Percentiles rank a stretch among this genome's conserved stretches.
These are phyloP conservation scores for Amanita fuliginea DNA, from an alignment of 768 basidiomycete genomes.

Conservation along the genomic window DNA sequence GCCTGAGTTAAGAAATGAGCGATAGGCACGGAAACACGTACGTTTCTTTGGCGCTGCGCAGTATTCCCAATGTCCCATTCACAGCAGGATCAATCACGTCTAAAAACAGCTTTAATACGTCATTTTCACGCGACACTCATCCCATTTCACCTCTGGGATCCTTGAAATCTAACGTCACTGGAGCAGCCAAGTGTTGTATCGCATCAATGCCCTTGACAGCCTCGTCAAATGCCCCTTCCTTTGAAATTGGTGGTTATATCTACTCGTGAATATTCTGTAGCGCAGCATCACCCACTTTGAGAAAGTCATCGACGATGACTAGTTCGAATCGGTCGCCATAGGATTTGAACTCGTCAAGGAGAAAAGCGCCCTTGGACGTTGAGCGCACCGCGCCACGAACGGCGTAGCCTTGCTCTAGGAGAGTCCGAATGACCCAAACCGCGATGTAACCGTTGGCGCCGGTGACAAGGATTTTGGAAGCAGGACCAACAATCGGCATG, in stretches of 20 bases:
- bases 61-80: conserved; percentile 52
- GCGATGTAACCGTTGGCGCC: conserved; percentile 35
- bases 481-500: conserved; percentile 21
- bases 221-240: conserved; percentile 69
- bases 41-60: conserved; percentile 48
- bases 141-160: conserved; percentile 24
- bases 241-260: not conserved
- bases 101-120: conserved; percentile 10
- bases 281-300: conserved; percentile 13
- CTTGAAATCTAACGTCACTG: conserved; percentile 33
- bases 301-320: conserved; percentile 64
- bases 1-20: not conserved
- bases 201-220: conserved; percentile 69
- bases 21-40: conserved; percentile 17
- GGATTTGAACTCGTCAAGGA: conserved; percentile 40
- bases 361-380: conserved; percentile 40
- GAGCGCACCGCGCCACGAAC: conserved; percentile 64
- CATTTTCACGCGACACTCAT: too few relatives aligned
- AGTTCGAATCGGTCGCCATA: conserved; percentile 51
- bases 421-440: conserved; percentile 39
- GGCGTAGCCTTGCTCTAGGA: conserved; percentile 51
- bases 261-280: not conserved
- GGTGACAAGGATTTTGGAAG: conserved; percentile 23
- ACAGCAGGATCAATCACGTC: conserved; percentile 65
- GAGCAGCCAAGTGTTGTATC: conserved; percentile 60